Evolutionary conservation across 495 filamentous ascomycete species (phyloP).

Genomic region (Neurospora sp.): DNA sequence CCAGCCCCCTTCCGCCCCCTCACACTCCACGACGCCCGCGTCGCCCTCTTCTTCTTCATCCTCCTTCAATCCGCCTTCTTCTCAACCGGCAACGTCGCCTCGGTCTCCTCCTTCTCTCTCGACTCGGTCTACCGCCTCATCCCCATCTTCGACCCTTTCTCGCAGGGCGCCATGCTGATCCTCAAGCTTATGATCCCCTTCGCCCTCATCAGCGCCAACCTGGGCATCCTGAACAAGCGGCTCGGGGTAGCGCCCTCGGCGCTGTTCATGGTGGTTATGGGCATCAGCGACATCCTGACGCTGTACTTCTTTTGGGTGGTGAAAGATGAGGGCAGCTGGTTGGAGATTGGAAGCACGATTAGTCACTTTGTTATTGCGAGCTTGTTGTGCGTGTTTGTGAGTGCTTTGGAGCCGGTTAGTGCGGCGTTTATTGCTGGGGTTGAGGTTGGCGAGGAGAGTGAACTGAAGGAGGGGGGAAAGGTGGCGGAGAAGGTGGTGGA

Average conservation of each 20-base stretch:
- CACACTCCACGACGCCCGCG: conserved; percentile 69
- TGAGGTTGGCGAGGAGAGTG: conserved; percentile 44
- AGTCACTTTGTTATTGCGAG: conserved; percentile 91
- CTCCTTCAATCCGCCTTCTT: conserved; percentile 95
- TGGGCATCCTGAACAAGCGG: conserved; percentile 84
- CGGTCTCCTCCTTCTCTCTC: conserved; percentile 86
- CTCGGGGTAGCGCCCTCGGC: conserved; percentile 74
- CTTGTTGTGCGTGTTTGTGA: conserved; percentile 81
- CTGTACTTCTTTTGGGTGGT: conserved; percentile 98
- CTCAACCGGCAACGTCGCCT: conserved; percentile 93
- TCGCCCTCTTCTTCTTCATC: conserved; percentile 89
- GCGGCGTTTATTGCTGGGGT: conserved; percentile 77
- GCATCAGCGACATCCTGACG: conserved; percentile 83
- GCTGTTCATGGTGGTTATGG: conserved; percentile 92
- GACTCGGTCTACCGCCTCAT: conserved; percentile 87
- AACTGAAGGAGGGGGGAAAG: conserved; percentile 3
- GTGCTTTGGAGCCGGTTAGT: conserved; percentile 74
- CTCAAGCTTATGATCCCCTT: conserved; percentile 93
- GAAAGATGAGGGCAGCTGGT: conserved; percentile 88
- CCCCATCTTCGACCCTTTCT: conserved; percentile 89
- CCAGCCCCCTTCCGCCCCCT: conserved; percentile 54
- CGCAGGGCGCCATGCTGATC: conserved; percentile 77
- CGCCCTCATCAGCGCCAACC: conserved; percentile 81
- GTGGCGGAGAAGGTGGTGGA: conserved; percentile 14
- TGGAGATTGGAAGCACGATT: conserved; percentile 95